These are phyloP conservation scores for Papiliotrema laurentii DNA, from an alignment of 1,284 basidiomycete genomes.

Conservation along the genomic window DNA sequence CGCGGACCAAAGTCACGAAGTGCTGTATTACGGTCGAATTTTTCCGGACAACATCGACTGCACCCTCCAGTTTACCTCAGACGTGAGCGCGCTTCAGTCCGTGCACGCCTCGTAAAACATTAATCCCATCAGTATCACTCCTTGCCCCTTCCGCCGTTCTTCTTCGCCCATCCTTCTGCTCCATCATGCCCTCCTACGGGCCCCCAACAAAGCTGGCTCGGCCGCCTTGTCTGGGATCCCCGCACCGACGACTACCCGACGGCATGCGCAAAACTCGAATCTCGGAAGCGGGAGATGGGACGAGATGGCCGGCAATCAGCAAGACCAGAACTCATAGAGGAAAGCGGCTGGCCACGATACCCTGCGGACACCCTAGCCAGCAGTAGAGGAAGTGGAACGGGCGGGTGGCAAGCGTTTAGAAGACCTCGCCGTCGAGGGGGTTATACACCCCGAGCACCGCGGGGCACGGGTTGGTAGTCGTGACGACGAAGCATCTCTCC, in stretches of 20 bases:
- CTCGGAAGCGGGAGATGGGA: not conserved
- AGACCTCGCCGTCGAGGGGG: too few species aligned
- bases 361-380: too few species aligned
- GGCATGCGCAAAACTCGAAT: constrained; percentile 5
- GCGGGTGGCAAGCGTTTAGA: too few species aligned
- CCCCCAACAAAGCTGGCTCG: constrained; percentile 12
- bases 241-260: constrained; percentile 13
- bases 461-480: too few species aligned
- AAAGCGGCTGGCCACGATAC: too few species aligned
- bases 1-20: constrained; percentile 14
- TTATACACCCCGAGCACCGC: too few species aligned
- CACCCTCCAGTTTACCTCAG: constrained; percentile 18
- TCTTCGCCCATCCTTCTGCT: too few species aligned
- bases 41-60: constrained; percentile 22
- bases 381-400: not conserved
- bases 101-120: too few species aligned
- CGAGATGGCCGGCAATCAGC: not conserved
- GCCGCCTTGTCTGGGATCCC: constrained; percentile 21
- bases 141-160: not conserved
- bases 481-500: too few species aligned
- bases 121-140: not conserved
- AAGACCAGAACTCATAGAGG: too few species aligned
- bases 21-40: constrained; percentile 31
- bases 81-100: constrained; percentile 15
- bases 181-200: too few species aligned